phyloP scores from a whole-genome alignment of 352 stramenopile species.

The Phytopythium ostracodes region DNA sequence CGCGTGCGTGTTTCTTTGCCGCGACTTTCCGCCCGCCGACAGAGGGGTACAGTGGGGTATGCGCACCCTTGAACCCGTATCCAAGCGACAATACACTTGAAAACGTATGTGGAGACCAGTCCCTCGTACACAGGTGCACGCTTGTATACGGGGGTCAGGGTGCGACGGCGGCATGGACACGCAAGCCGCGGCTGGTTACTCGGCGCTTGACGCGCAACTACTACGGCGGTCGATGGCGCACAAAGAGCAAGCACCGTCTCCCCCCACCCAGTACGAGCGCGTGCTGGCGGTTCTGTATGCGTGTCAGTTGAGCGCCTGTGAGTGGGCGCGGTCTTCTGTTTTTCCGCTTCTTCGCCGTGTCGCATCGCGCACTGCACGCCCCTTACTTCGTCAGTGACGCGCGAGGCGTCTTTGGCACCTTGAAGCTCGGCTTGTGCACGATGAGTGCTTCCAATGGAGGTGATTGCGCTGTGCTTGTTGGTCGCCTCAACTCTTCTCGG shows the following conservation, averaged over 20 bases:
- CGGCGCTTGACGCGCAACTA: slow-evolving; percentile 1
- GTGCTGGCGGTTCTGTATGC: no score
- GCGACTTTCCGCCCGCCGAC: not conserved
- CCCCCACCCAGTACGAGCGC: no score
- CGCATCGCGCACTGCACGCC: not conserved
- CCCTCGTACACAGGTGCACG: not conserved
- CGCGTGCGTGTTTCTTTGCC: not conserved
- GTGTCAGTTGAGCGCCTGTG: not conserved
- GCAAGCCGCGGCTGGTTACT: not conserved
- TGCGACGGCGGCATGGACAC: not conserved
- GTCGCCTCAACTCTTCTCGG: not conserved
- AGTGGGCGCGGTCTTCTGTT: no score
- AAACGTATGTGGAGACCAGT: not conserved
- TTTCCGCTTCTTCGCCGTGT: not conserved
- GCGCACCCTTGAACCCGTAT: not conserved
- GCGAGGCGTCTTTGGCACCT: not conserved
- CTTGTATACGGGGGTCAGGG: not conserved
- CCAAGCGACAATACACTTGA: not conserved
- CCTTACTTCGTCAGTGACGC: no score
- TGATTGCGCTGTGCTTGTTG: no score
- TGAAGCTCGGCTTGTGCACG: not conserved
- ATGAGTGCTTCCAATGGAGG: no score
- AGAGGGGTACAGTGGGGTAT: not conserved
- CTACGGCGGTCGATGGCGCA: not conserved
- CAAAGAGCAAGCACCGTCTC: no score